Conservation (phyloP, 805 yeast species). For the Candida chauliodis region DNA sequence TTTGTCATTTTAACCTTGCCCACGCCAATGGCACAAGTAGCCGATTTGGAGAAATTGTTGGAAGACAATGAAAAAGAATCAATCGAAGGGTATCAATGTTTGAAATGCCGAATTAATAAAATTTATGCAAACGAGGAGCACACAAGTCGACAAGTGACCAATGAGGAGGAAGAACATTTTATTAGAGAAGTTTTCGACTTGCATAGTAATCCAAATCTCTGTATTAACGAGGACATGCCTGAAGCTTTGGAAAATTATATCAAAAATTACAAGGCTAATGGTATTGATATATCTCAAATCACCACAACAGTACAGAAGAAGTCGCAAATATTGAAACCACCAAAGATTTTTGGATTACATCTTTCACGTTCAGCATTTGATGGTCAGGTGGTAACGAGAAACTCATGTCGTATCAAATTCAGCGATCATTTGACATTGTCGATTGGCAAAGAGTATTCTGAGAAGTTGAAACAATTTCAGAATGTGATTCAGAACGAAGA, state of each 20-base stretch:
- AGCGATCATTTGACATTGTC: conserved; percentile 51
- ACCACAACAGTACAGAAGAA: conserved; percentile 67
- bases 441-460: conserved; percentile 42
- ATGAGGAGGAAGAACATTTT: conserved; percentile 15
- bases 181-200: conserved; percentile 31
- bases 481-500: conserved; percentile 14
- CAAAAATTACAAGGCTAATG: conserved; percentile 41
- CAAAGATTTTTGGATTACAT: conserved; percentile 74
- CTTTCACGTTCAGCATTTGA: conserved; percentile 78
- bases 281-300: conserved; percentile 42
- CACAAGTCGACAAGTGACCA: conserved; percentile 22
- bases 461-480: conserved; percentile 34
- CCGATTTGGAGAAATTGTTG: conserved; percentile 53
- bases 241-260: conserved; percentile 46
- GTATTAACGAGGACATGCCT: conserved; percentile 66
- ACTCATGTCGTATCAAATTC: conserved; percentile 68
- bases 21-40: conserved; percentile 56
- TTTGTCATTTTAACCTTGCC: conserved; percentile 71
- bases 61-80: conserved; percentile 59
- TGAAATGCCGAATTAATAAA: conserved; percentile 53
- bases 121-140: conserved; percentile 28
- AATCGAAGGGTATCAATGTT: conserved; percentile 77
- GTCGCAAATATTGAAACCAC: conserved; percentile 59
- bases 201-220: conserved; percentile 32
- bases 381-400: conserved; percentile 65